These are phyloP conservation scores for Elymus sibiricus DNA, from an alignment of 176 grass and related monocot species.

Conservation along the genomic window DNA sequence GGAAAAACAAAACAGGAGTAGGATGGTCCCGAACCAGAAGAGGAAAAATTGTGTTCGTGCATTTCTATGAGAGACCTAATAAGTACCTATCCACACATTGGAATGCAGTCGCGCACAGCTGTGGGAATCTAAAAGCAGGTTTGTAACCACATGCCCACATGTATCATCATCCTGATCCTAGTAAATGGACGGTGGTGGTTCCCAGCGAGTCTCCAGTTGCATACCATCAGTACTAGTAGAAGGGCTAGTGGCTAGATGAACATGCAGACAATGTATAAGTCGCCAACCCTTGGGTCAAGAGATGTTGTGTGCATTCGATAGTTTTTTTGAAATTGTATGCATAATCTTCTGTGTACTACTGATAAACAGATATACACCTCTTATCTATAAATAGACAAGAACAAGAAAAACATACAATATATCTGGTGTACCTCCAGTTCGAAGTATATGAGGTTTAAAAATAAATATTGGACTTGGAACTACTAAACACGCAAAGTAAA, in stretches of 20 bases:
- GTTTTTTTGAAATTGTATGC: not conserved
- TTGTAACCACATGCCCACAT: not conserved
- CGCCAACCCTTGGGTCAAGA: not conserved
- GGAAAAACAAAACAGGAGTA: conserved; percentile 10
- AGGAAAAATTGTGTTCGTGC: conserved; percentile 27
- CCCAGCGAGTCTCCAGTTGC: not conserved
- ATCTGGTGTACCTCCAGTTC: not conserved
- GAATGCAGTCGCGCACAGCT: conserved; percentile 28
- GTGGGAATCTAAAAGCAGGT: conserved; percentile 11
- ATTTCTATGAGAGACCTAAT: conserved; percentile 18
- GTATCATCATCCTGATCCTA: conserved; percentile 26
- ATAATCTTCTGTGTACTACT: not conserved
- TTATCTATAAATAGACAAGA: not conserved
- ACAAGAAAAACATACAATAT: not conserved
- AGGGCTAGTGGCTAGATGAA: not conserved
- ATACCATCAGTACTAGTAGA: not conserved
- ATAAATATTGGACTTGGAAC: not conserved
- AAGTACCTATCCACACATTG: not conserved
- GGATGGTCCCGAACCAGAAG: conserved; percentile 26
- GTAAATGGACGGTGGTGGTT: conserved; percentile 20
- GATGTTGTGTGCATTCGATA: not conserved
- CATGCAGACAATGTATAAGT: not conserved
- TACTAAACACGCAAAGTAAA: not conserved
- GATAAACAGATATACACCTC: not conserved
- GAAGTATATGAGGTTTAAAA: not conserved